Evolutionary conservation across 179 eudicot genomes (phyloP).

Genomic region (Spergularia azorica): DNA sequence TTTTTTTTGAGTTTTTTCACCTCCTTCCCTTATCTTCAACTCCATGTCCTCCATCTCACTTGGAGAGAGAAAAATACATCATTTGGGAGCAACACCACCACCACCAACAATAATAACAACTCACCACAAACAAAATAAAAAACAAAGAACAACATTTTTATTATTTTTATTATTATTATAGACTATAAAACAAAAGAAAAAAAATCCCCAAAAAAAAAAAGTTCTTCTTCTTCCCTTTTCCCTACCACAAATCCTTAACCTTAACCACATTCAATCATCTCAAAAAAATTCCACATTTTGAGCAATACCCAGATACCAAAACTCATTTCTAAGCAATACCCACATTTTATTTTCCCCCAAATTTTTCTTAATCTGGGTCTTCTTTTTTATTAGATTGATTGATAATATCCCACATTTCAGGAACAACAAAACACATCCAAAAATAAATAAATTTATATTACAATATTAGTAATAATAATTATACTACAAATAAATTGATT

Average conservation of each 20-base stretch:
- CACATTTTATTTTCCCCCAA: constrained; percentile 2
- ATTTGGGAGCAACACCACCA: constrained; percentile 18
- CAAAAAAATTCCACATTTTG: constrained; percentile 30
- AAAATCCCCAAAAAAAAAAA: neutral
- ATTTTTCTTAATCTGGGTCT: neutral
- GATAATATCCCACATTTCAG: neutral
- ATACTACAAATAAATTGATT: no score
- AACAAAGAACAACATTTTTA: neutral
- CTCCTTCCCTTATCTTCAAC: constrained; percentile 23
- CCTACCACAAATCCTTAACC: constrained; percentile 11
- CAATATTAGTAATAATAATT: no score
- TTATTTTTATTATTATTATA: neutral
- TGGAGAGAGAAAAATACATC: neutral
- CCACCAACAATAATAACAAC: no score
- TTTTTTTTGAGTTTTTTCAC: neutral
- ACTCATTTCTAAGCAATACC: constrained; percentile 34
- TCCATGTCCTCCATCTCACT: constrained; percentile 19
- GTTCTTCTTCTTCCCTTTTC: neutral
- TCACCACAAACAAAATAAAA: neutral
- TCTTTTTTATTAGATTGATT: neutral
- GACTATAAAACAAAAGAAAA: neutral
- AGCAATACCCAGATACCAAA: constrained; percentile 37
- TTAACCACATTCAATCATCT: neutral
- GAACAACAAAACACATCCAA: neutral
- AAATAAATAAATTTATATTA: no score